Percentiles rank a stretch among this genome's conserved stretches.
phyloP scores from a whole-genome alignment of 352 stramenopile species.

The Phytophthora idaei region DNA sequence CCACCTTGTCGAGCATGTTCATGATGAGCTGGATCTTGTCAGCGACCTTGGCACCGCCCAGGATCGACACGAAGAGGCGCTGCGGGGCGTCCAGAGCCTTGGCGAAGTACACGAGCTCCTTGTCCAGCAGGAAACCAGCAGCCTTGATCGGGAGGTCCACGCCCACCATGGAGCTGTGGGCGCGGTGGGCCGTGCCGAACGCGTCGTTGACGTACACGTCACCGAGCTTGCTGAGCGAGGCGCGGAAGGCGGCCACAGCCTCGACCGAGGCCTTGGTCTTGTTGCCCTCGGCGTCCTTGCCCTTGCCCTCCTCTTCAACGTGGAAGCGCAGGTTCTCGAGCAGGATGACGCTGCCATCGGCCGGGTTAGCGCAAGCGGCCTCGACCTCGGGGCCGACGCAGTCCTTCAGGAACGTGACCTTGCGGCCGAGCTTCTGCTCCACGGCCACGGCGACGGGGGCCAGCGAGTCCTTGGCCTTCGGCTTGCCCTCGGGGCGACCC shows the following conservation, averaged over 20 bases:
- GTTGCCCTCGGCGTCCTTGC: slow-evolving; percentile 78
- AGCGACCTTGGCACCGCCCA: slow-evolving; percentile 99
- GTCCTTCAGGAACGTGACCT: slow-evolving; percentile 95
- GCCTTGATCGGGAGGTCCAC: slow-evolving; percentile 90
- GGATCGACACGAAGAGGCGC: slow-evolving; percentile 97
- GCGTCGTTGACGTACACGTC: slow-evolving; percentile 99
- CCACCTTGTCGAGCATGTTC: slow-evolving; percentile 98
- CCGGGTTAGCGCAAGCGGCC: slow-evolving; percentile 66
- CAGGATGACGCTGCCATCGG: slow-evolving; percentile 91
- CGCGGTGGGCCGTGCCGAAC: slow-evolving; percentile 99
- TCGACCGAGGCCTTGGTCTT: slow-evolving; percentile 94
- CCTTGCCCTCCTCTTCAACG: slow-evolving; percentile 95
- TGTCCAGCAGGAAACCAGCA: slow-evolving; percentile 98
- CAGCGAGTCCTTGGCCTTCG: slow-evolving; percentile 96
- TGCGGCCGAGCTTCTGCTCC: slow-evolving; percentile 89
- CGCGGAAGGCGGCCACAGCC: slow-evolving; percentile 91
- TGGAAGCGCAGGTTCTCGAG: slow-evolving; percentile 99
- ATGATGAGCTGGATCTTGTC: slow-evolving; percentile 99
- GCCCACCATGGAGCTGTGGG: slow-evolving; percentile 98
- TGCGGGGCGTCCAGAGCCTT: slow-evolving; percentile 98
- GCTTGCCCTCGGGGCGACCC: slow-evolving; percentile 95
- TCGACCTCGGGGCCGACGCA: slow-evolving; percentile 94
- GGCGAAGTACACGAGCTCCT: slow-evolving; percentile 99
- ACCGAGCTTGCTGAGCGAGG: slow-evolving; percentile 88
- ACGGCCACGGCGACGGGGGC: slow-evolving; percentile 93